phyloP scores from a whole-genome alignment of 192 early-diverging fungal genomes.

The Gryganskiella cystojenkinii region DNA sequence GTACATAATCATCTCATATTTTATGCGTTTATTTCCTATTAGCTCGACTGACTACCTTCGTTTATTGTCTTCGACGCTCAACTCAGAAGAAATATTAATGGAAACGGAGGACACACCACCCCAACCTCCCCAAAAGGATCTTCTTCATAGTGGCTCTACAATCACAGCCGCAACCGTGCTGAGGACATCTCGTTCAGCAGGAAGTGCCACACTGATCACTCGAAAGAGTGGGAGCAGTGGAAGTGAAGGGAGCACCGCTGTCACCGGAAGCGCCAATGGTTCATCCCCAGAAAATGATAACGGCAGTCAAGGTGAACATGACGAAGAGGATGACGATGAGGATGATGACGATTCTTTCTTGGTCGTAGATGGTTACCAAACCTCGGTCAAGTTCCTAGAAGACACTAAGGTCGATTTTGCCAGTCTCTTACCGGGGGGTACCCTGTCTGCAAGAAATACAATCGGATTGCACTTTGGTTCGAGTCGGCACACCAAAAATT shows the following conservation, averaged over 20 bases:
- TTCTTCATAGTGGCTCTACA: not conserved
- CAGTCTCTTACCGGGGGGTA: constrained; percentile 32
- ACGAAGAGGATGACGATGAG: constrained; percentile 28
- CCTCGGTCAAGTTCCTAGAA: constrained; percentile 26
- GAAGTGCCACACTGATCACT: constrained; percentile 25
- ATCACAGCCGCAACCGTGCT: constrained; percentile 3
- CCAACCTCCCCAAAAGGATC: constrained; percentile 29
- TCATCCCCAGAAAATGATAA: not conserved
- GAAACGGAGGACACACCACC: constrained; percentile 21
- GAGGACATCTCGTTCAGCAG: constrained; percentile 24
- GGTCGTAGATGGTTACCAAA: constrained; percentile 50
- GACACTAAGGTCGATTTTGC: constrained; percentile 34
- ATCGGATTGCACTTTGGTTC: constrained; percentile 33
- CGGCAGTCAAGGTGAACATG: not conserved
- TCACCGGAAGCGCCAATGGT: constrained; percentile 6
- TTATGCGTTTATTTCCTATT: constrained; percentile 1
- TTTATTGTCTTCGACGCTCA: constrained; percentile 28
- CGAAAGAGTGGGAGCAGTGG: constrained; percentile 35
- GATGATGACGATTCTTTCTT: constrained; percentile 33
- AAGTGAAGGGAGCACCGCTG: constrained; percentile 29
- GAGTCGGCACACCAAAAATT: constrained; percentile 22
- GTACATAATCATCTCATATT: not conserved
- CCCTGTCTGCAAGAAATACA: constrained; percentile 34
- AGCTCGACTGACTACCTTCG: constrained; percentile 61
- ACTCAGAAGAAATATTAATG: constrained; percentile 6